phyloP scores from a whole-genome alignment of 345 rosid species.

The Lenwebbia sp. region DNA sequence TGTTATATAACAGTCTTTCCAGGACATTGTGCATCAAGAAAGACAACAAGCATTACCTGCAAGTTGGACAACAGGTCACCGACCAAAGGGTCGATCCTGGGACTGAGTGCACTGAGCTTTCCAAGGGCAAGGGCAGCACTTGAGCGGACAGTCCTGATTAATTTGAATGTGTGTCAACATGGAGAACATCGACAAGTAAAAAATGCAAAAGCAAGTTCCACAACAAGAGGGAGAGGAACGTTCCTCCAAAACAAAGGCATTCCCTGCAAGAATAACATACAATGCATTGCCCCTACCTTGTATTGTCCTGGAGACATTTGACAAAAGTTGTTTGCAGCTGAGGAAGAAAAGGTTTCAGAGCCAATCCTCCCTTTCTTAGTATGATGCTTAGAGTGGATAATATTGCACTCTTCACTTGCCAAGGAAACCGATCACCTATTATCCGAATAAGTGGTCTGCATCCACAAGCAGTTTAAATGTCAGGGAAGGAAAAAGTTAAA shows the following conservation, averaged over 20 bases:
- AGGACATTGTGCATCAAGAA: neutral
- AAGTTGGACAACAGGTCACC: slow-evolving; percentile 80
- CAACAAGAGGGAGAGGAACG: neutral
- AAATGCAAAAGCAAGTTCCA: neutral
- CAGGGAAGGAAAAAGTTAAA: neutral
- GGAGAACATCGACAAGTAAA: neutral
- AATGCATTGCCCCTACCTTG: slow-evolving; percentile 42
- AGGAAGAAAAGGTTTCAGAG: slow-evolving; percentile 92
- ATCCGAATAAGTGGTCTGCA: slow-evolving; percentile 96
- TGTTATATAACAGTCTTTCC: neutral
- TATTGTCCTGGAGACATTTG: slow-evolving; percentile 83
- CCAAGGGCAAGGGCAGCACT: slow-evolving; percentile 96
- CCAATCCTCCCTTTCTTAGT: slow-evolving; percentile 79
- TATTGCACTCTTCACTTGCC: slow-evolving; percentile 99
- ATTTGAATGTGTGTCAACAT: neutral
- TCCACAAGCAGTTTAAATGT: neutral
- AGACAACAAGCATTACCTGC: slow-evolving; percentile 34
- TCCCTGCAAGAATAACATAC: neutral
- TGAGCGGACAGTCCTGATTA: slow-evolving; percentile 78
- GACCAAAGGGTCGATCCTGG: slow-evolving; percentile 90
- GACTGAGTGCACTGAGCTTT: slow-evolving; percentile 92
- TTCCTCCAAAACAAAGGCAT: neutral
- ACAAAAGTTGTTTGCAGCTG: slow-evolving; percentile 97
- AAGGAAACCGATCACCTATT: slow-evolving; percentile 94
- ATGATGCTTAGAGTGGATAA: slow-evolving; percentile 71